Percentiles rank a stretch among this genome's conserved stretches.
Conservation (phyloP, 805 yeast genomes). For the Nakazawaea anatomiae region DNA sequence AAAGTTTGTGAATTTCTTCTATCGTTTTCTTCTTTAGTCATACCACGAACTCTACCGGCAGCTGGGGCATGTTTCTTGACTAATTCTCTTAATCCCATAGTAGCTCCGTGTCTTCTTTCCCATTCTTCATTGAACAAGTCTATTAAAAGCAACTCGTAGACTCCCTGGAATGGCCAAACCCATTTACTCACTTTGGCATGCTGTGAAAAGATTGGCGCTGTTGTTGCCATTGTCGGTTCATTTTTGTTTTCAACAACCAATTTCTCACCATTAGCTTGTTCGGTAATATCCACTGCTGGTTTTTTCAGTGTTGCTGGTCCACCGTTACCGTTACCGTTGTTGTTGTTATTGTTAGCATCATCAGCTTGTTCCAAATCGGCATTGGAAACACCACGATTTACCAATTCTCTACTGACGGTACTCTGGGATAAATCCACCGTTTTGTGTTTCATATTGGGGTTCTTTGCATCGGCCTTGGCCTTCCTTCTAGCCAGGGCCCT, state of each 20-base stretch:
- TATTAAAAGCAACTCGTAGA: slow-evolving; percentile 71
- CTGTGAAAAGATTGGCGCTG: slow-evolving; percentile 55
- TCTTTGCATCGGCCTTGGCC: slow-evolving; percentile 66
- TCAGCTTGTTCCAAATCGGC: slow-evolving; percentile 11
- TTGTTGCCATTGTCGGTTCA: slow-evolving; percentile 21
- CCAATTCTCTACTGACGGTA: slow-evolving; percentile 53
- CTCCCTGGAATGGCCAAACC: slow-evolving; percentile 94
- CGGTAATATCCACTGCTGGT: slow-evolving; percentile 45
- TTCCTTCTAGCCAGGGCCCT: slow-evolving; percentile 92
- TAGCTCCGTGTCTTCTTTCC: slow-evolving; percentile 96
- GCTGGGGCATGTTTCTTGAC: slow-evolving; percentile 76
- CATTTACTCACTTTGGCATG: slow-evolving; percentile 67
- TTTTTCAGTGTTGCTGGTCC: too few species aligned
- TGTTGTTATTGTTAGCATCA: too few species aligned
- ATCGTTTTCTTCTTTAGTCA: slow-evolving; percentile 56
- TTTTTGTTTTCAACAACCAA: slow-evolving; percentile 77
- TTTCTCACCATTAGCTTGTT: slow-evolving; percentile 75
- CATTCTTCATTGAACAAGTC: slow-evolving; percentile 82
- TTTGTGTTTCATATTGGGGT: slow-evolving; percentile 33
- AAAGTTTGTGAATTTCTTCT: slow-evolving; percentile 59
- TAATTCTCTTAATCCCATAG: slow-evolving; percentile 85
- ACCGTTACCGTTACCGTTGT: too few species aligned
- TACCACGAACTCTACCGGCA: slow-evolving; percentile 76
- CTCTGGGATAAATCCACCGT: slow-evolving; percentile 70
- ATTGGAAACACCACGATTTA: slow-evolving; percentile 31